Evolutionary conservation across 495 filamentous ascomycete genomes (phyloP).

Genomic region (Aspergillus carlsbadensis): DNA sequence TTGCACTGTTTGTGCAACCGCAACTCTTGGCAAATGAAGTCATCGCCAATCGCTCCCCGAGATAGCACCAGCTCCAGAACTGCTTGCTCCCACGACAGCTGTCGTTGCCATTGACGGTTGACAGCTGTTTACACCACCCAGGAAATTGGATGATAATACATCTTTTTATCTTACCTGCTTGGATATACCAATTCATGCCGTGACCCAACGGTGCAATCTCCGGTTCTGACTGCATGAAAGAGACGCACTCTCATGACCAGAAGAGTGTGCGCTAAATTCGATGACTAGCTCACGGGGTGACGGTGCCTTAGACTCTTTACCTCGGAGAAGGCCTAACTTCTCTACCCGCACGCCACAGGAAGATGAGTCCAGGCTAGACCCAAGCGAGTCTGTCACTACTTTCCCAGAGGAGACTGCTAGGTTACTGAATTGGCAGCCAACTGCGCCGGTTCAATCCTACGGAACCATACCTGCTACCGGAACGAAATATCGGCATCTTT

Average conservation of each 20-base stretch:
- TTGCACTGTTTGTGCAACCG: slow-evolving; percentile 35
- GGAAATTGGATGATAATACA: not conserved
- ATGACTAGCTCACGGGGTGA: slow-evolving; percentile 26
- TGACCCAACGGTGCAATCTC: not conserved
- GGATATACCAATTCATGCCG: not conserved
- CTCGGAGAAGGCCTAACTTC: slow-evolving; percentile 50
- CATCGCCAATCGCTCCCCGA: slow-evolving; percentile 6
- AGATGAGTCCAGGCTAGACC: slow-evolving; percentile 51
- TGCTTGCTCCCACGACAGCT: slow-evolving; percentile 5
- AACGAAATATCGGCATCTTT: slow-evolving; percentile 21
- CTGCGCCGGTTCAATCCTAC: slow-evolving; percentile 28
- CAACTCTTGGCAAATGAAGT: slow-evolving; percentile 12
- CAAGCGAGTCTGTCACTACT: slow-evolving; percentile 30
- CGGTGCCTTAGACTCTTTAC: slow-evolving; percentile 30
- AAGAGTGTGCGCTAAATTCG: slow-evolving; percentile 7
- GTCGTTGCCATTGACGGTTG: not conserved
- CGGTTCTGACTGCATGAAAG: slow-evolving; percentile 4
- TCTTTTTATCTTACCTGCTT: not conserved
- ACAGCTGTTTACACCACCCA: not conserved
- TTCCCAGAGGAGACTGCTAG: slow-evolving; percentile 22
- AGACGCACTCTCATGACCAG: slow-evolving; percentile 2
- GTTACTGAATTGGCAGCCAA: slow-evolving; percentile 24
- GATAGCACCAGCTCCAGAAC: slow-evolving; percentile 3
- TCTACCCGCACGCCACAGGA: slow-evolving; percentile 54
- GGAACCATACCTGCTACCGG: slow-evolving; percentile 27